Evolutionary conservation across 2,329 filamentous ascomycete species (phyloP).

Genomic region (Lasiodiplodia theobromae): DNA sequence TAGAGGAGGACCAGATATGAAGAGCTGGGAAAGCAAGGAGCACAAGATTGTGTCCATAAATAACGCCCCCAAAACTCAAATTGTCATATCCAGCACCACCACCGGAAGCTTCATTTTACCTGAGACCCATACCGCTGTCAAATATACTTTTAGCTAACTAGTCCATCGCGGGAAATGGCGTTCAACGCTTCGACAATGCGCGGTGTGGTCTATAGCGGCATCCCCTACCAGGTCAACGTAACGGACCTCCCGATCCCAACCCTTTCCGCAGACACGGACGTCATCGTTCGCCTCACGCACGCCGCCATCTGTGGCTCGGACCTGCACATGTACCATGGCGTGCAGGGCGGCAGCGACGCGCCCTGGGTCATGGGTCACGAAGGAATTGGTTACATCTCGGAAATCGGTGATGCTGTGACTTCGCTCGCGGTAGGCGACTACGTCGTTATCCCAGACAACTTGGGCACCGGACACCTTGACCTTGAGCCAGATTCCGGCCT

Average conservation of each 20-base stretch:
- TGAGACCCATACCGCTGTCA: background rate
- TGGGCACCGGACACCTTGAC: slow-evolving; percentile 27
- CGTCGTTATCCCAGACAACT: slow-evolving; percentile 32
- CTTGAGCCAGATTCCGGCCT: background rate
- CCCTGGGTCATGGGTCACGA: slow-evolving; percentile 30
- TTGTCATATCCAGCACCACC: background rate
- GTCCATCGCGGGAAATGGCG: background rate
- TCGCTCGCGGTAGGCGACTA: slow-evolving; percentile 30
- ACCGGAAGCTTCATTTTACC: background rate
- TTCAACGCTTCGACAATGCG: slow-evolving; percentile 1
- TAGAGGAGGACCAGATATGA: background rate
- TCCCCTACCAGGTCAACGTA: slow-evolving; percentile 24
- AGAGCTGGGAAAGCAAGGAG: background rate
- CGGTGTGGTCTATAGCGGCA: slow-evolving; percentile 1
- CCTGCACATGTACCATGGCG: slow-evolving; percentile 45
- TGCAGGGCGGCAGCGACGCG: background rate
- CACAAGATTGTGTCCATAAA: background rate
- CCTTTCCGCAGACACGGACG: slow-evolving; percentile 40
- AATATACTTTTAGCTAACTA: background rate
- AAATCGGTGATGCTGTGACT: slow-evolving; percentile 29
- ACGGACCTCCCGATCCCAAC: slow-evolving; percentile 2
- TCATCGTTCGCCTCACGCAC: slow-evolving; percentile 45
- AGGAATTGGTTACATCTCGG: slow-evolving; percentile 31
- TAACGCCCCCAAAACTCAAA: background rate
- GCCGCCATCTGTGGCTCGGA: slow-evolving; percentile 48